phyloP scores from a whole-genome alignment of 2,329 filamentous ascomycete species.

The Metarhizium album region DNA sequence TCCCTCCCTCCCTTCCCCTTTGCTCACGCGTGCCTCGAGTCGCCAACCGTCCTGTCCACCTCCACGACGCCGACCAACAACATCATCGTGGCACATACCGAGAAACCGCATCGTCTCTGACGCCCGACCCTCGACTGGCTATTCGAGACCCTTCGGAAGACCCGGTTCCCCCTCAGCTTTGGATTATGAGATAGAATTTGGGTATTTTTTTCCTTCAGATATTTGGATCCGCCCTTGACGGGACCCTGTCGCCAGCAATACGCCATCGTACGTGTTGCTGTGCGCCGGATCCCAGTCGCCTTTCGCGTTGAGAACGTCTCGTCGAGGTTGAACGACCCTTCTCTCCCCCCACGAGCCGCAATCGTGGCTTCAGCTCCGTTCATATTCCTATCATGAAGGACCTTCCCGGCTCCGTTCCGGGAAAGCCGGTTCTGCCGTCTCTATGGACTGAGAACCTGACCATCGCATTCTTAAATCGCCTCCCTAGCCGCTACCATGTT shows the following conservation, averaged over 20 bases:
- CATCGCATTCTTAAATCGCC: constrained; percentile 31
- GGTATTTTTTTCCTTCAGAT: constrained; percentile 18
- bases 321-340: constrained; percentile 6
- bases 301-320: constrained; percentile 8
- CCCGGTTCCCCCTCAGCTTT: constrained; percentile 10
- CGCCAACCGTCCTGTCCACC: background rate
- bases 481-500: constrained; percentile 28
- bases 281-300: constrained; percentile 2
- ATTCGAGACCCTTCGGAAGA: constrained; percentile 2
- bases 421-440: constrained; percentile 30
- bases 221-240: constrained; percentile 14
- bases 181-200: constrained; percentile 27
- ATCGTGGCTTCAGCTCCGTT: constrained; percentile 6
- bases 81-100: constrained; percentile 6
- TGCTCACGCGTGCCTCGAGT: constrained; percentile 7
- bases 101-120: constrained; percentile 4
- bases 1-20: constrained; percentile 2
- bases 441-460: constrained; percentile 30
- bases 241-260: constrained; percentile 1
- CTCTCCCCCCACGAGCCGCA: constrained; percentile 3
- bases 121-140: background rate
- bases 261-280: background rate
- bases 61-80: constrained; percentile 2
- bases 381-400: constrained; percentile 25
- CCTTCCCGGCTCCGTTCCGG: constrained; percentile 23